Percentiles rank a stretch among this genome's conserved stretches.
phyloP scores from a whole-genome alignment of 192 early-diverging fungal genomes.

The Polychytrium aggregatum region DNA sequence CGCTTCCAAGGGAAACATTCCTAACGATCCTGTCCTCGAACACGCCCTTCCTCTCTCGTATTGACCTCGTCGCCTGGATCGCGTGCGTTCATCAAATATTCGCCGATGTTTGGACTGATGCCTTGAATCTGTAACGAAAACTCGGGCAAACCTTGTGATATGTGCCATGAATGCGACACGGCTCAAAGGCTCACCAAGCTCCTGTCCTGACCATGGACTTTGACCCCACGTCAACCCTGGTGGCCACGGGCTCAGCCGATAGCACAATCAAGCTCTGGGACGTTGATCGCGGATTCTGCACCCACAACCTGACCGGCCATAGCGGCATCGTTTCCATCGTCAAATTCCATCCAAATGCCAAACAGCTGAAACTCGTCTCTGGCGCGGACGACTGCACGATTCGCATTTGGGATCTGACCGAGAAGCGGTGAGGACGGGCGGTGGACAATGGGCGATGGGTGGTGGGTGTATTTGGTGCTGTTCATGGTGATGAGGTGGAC shows the following conservation, averaged over 20 bases:
- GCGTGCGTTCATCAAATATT: no score
- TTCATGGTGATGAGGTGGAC: no score
- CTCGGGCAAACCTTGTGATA: no score
- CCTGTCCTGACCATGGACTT: conserved; percentile 88
- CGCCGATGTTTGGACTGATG: no score
- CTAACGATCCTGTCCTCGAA: no score
- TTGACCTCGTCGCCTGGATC: no score
- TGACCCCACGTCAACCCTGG: conserved; percentile 76
- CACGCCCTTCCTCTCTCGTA: not conserved
- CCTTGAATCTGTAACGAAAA: no score
- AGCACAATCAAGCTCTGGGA: conserved; percentile 94
- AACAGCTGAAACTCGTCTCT: conserved; percentile 58
- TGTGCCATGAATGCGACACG: not conserved
- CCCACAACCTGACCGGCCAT: conserved; percentile 93
- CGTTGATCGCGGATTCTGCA: conserved; percentile 80
- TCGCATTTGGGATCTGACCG: conserved; percentile 78
- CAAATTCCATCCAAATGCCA: conserved; percentile 62
- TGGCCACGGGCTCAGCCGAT: conserved; percentile 95
- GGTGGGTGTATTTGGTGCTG: no score
- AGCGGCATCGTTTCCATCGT: conserved; percentile 74
- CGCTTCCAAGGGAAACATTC: no score
- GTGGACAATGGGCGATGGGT: no score
- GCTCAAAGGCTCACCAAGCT: conserved; percentile 70
- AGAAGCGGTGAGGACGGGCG: conserved; percentile 39
- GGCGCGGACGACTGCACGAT: conserved; percentile 87